Percentiles rank a stretch among this genome's conserved stretches.
Conservation (phyloP, 2,329 filamentous ascomycete genomes). For the Talaromyces atroroseus region DNA sequence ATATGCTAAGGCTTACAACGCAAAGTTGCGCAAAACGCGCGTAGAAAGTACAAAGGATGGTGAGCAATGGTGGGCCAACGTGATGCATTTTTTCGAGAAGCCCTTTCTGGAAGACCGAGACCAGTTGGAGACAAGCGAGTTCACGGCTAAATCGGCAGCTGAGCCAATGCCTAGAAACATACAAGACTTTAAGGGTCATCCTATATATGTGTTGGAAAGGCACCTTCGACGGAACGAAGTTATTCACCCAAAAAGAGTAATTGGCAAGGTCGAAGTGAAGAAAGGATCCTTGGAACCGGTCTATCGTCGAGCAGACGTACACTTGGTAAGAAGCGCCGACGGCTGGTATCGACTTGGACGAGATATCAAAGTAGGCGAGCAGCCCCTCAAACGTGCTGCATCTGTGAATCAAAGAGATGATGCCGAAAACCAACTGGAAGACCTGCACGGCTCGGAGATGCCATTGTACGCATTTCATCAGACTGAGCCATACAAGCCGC, state of each 20-base stretch:
- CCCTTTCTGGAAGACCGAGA: slow-evolving; percentile 60
- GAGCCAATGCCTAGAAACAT: slow-evolving; percentile 85
- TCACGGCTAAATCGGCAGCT: slow-evolving; percentile 63
- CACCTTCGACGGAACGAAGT: slow-evolving; percentile 82
- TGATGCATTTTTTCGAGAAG: slow-evolving; percentile 37
- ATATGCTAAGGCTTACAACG: slow-evolving; percentile 82
- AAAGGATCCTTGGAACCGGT: slow-evolving; percentile 64
- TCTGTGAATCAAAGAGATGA: slow-evolving; percentile 37
- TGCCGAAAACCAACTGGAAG: slow-evolving; percentile 38
- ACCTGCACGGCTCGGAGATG: slow-evolving; percentile 49
- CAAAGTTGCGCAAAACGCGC: slow-evolving; percentile 78
- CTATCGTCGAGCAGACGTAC: slow-evolving; percentile 76
- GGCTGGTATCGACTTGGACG: slow-evolving; percentile 88
- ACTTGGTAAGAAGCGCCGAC: slow-evolving; percentile 69
- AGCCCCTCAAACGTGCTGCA: slow-evolving; percentile 70
- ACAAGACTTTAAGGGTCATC: slow-evolving; percentile 81
- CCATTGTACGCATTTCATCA: slow-evolving; percentile 55
- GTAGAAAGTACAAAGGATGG: slow-evolving; percentile 62
- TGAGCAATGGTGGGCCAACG: slow-evolving; percentile 51
- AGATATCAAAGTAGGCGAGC: slow-evolving; percentile 70
- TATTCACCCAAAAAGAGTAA: slow-evolving; percentile 63
- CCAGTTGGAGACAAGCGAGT: slow-evolving; percentile 74
- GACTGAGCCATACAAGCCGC: slow-evolving; percentile 67
- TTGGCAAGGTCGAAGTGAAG: slow-evolving; percentile 67
- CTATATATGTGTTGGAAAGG: slow-evolving; percentile 74